Evolutionary conservation across 1,284 basidiomycete genomes (phyloP), one percentile per base, ranked within the genome.

Genomic region (Fistulina hepatica): DNA sequence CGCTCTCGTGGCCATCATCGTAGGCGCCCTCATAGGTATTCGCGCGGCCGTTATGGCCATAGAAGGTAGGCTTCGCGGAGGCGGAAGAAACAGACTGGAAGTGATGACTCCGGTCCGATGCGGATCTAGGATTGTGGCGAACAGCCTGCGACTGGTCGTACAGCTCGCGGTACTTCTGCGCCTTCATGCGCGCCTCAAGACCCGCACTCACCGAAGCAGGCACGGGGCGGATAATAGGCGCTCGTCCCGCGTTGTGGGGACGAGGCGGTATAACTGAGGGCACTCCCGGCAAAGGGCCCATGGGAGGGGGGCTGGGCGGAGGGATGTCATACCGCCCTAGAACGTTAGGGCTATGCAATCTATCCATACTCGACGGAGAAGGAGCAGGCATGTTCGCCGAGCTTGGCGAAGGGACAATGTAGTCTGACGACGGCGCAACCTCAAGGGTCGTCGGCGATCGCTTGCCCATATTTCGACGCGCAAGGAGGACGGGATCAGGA

Each of bases 321-420:
- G 70, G 70, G n/a, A 73, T 57, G 43, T 71, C 69, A 42, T 69
- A 69, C 48, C 70, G 65, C 1, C 64, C 62, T 4, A 69, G 52
- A n/a, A 61, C 59, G 40, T 57, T 63, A n/a, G n/a, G n/a, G n/a
- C n/a, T n/a, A n/a, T n/a, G n/a, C n/a, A n/a, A n/a, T n/a, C n/a
- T n/a, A n/a, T n/a, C n/a, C n/a, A n/a, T n/a, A n/a, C n/a, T n/a
- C n/a, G n/a, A n/a, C 4, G 63, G 60, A 32, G 43, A 40, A 32
- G 36, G 39, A 12, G 44, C 43, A 15, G 44, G 47, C 7, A 44
- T 47, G 7, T 43, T 48, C 16, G 35, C 39, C 11, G 31, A 41
- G 9, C 51, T n/a, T n/a, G n/a, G 55, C 15, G 57, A 59, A 13
- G 56, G 54, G 11, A 57, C 52, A 32, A 59, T 43, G 21, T 48